Evolutionary conservation across 1,139 yeast species (phyloP), one percentile per base, ranked within the genome.

Genomic region (Meyerozyma athensensis): DNA sequence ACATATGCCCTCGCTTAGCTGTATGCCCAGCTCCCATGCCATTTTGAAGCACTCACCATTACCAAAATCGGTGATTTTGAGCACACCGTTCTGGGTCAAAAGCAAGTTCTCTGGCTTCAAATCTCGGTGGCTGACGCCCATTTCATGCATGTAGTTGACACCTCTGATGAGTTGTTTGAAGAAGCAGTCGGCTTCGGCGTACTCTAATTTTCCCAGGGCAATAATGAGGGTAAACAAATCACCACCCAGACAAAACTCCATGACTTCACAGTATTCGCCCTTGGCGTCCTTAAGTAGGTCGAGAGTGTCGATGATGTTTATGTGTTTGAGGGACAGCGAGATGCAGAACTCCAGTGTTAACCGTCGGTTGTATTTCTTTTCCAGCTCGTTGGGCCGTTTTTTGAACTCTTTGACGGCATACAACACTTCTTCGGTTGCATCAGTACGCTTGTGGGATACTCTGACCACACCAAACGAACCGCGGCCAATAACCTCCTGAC

Each of bases 161-260:
- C 97, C 98, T 40, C 90, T 70, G 39, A 92, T 77, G 38, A 92
- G 68, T 57, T 92, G 97, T 58, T 90, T 90, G 68, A 92, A 89
- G 56, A 86, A 89, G 60, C 97, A 92, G 59, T 92, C 97, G 5
- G 97, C 96, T 59, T 92, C 97, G 12, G 79, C 74, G 43, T 79
- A 81, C 52, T 86, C 95, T 41, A 92, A 67, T 52, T 82, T 86
- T 14, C 95, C 96, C 17, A 89, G 77, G 1, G 95, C 83, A 38
- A 87, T 76, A 47, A 92, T 86, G 41, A 89, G 68, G 1, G 96
- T 82, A 59, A 86, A 92, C 43, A 92, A 67, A 58, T 92, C 97
- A 39, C 98, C 98, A 26, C 97, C 97, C 1, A 90, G 76, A 58
- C 97, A 92, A 53, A 79, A 92, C 63, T 92, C 97, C 96, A 92